Base-by-base conservation (phyloP, 169 alveolate species). In the Blepharisma undulans region DNA sequence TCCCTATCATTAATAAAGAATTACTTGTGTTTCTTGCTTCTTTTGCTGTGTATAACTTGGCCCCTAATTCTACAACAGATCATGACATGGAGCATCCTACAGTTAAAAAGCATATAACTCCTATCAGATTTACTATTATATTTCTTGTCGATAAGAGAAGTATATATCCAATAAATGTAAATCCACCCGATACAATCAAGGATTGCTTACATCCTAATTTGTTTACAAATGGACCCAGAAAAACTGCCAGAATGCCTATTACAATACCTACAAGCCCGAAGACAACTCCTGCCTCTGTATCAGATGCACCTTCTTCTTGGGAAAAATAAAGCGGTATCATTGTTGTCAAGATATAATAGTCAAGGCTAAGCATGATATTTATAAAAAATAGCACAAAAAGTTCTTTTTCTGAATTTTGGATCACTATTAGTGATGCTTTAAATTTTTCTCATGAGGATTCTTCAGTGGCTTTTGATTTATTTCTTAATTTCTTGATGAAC, bases 261-360 rank as follows among this genome's bases (percentile, higher is more conserved):
- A 72, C 29, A 27, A 72, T 25, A 19, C 91, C 91, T 22, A 71
- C 27, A 29, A 25, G 34, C 25, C 91, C 91, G 29, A 86, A 86
- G 36, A 86, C 27, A 19, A 66, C 27, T 25, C 91, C 91, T 7
- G 91, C 81, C 8, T 72, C 72, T 2, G 36, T 29, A 48, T 86
- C 91, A 2, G 91, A 86, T 22, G 72, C 48, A 18, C 84, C 84
- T 19, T 29, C 29, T 86, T 22, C 48, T 7, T 22, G 33, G 22
- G 84, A 30, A 60, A 25, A 86, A 72, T 86, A 86, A 27, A 86
- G 22, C 27, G 84, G 84, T 16, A 86, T 36, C 32, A 82, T 21
- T 21, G 60, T 21, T 2, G 76, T 82, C 7, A 82, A 22, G 84
- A 30, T 36, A 30, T 82, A 48, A 30, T 82, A 82, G 34, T 82